Base-by-base conservation (phyloP, 2,329 filamentous ascomycete species). In the Thelonectria discophora region DNA sequence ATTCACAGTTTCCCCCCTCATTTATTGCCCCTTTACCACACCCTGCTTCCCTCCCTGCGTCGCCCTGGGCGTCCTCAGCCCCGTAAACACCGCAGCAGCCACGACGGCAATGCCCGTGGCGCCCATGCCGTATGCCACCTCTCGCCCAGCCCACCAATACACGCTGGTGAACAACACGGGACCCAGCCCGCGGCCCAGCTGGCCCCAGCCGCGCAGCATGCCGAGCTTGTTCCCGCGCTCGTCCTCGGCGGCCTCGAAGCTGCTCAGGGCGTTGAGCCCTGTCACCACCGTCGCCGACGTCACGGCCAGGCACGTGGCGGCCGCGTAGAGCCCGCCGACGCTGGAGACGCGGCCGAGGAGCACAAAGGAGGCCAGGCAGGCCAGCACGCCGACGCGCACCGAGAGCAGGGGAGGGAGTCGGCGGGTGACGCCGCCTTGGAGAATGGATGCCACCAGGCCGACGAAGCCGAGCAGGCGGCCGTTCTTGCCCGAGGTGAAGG, bases 111-210 rank as follows among this genome's bases (percentile, higher is more conserved):
- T 97, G 5, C 93, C 93, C 12, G 86, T 82, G 0, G 92, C 91
- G 4, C 95, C 95, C 70, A 93, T 84, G 1, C 82, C 83, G 76
- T 98, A 99, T 2, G 95, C 95, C 11, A 88, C 84, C 73, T 96
- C 90, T 48, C 95, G 84, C 0, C 95, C 95, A 7, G 93, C 94
- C 95, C 95, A 99, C 95, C 95, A 99, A 80, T 99, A 99, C 58
- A 99, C 82, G 50, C 92, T 93, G 64, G 95, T 98, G 75, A 99
- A 99, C 37, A 97, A 79, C 5, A 99, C 76, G 0, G 95, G 95
- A 0, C 95, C 95, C 11, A 97, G 77, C 0, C 94, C 93, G 34
- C 95, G 86, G 3, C 95, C 95, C 4, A 94, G 85, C 81, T 99
- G 95, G 6, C 95, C 94, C 88, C 83, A 88, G 68, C 84, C 88